Evolutionary conservation across 2,329 filamentous ascomycete genomes (phyloP), one percentile per base, ranked within the genome.

Genomic region (Cladosporium halotolerans): DNA sequence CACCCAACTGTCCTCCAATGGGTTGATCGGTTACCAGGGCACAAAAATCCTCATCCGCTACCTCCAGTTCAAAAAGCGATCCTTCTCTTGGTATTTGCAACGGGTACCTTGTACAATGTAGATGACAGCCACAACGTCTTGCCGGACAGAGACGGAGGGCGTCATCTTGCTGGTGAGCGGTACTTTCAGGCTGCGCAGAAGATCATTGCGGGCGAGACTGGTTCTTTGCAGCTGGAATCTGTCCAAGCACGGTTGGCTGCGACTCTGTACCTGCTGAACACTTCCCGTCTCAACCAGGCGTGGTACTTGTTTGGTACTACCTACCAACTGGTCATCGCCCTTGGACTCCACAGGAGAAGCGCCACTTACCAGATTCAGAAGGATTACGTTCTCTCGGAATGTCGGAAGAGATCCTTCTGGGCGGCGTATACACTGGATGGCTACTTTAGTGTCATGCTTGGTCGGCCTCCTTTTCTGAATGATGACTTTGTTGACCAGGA

Each of bases 1-100:
- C 65, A 67, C 8, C 70, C 67, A 3, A 75, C 70, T 0, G 60
- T 75, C n/a, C 64, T 73, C 51, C 59, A 60, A 34, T 75, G 70
- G 69, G 67, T 13, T 73, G 75, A 19, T 31, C 33, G 40, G 16
- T 28, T 28, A 28, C 23, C 23, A 28, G 23, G 23, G 23, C 19
- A 43, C 13, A 33, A 32, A 10, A 44, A 70, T 61, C 68, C 47
- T 56, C 62, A 73, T 10, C 72, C 73, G 33, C 69, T 72, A 2
- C 68, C 70, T 7, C 70, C 71, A 3, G 41, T 46, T n/a, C 72
- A 70, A 48, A 68, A 72, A 1, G 77, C 76, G 0, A 59, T 79
- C 16, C 63, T 81, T 1, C 72, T 80, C 34, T 73, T 80, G 62
- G 73, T 79, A 1, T 75, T 82, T 57, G 79, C 79, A 0, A 77